phyloP scores from a whole-genome alignment of 306 rosid genomes.

The Citrullus colocynthis region DNA sequence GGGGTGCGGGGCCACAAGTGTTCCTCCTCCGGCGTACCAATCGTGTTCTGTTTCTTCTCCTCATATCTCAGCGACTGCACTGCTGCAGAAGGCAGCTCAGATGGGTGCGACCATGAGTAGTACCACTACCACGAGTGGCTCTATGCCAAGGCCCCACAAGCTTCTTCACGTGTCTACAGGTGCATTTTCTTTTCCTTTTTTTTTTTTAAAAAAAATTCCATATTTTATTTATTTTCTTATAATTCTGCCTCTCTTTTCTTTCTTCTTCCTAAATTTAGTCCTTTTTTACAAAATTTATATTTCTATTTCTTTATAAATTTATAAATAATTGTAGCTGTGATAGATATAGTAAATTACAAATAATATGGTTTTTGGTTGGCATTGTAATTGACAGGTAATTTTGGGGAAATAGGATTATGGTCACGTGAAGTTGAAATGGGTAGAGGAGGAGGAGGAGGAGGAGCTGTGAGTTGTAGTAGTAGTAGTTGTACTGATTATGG shows the following conservation, averaged over 20 bases:
- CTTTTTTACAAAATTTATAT: no score
- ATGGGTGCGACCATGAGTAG: conserved; percentile 75
- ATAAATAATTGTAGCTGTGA: no score
- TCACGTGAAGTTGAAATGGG: conserved; percentile 24
- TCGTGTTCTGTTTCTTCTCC: conserved; percentile 28
- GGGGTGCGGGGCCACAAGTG: neutral
- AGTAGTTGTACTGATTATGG: neutral
- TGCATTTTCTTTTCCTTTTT: neutral
- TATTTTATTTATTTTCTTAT: no score
- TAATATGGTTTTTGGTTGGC: neutral
- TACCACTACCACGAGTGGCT: conserved; percentile 7
- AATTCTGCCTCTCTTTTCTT: no score
- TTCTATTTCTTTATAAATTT: no score
- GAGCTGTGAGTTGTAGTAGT: conserved; percentile 1
- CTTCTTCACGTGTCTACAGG: conserved; percentile 41
- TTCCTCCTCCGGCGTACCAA: conserved; percentile 40
- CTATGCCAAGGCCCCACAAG: conserved; percentile 28
- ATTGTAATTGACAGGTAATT: neutral
- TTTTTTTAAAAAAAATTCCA: neutral
- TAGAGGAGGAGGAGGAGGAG: neutral
- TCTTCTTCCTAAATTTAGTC: no score
- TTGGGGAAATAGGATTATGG: conserved; percentile 27
- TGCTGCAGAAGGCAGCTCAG: conserved; percentile 93
- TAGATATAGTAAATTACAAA: no score
- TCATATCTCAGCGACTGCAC: conserved; percentile 90